Conservation (phyloP, 495 filamentous ascomycete species). For the Podospora comata region DNA sequence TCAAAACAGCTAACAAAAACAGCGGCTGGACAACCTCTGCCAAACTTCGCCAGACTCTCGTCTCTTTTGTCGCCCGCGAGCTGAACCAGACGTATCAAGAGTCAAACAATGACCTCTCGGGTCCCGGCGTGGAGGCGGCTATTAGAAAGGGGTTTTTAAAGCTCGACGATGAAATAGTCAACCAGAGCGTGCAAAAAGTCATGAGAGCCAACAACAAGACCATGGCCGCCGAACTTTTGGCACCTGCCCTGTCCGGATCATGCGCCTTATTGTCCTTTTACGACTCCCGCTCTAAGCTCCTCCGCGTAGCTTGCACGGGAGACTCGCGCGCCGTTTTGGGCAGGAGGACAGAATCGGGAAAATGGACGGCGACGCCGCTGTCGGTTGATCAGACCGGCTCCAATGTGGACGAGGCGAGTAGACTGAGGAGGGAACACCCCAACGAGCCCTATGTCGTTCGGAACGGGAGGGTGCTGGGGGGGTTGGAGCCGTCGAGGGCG, state of each 20-base stretch:
- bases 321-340: constrained; percentile 93
- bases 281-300: constrained; percentile 74
- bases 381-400: constrained; percentile 91
- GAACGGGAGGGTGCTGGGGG: constrained; percentile 86
- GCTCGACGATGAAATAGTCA: constrained; percentile 88
- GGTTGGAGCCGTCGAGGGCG: constrained; percentile 85
- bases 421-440: constrained; percentile 81
- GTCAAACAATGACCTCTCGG: constrained; percentile 56
- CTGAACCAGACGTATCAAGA: constrained; percentile 92
- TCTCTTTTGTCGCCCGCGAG: constrained; percentile 88
- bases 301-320: constrained; percentile 90
- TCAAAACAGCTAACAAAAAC: constrained; percentile 25
- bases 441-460: constrained; percentile 78
- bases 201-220: constrained; percentile 80
- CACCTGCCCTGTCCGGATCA: constrained; percentile 89
- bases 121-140: constrained; percentile 73
- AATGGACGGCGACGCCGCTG: constrained; percentile 87
- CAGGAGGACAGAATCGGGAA: constrained; percentile 69
- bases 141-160: constrained; percentile 90
- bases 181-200: constrained; percentile 84
- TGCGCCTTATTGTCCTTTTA: constrained; percentile 97
- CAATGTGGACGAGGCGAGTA: constrained; percentile 75
- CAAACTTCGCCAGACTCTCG: constrained; percentile 87
- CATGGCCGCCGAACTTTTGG: constrained; percentile 83
- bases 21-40: constrained; percentile 98